Evolutionary conservation across 1,284 basidiomycete species (phyloP), one percentile per base, ranked within the genome.

Genomic region (Ustilago xerochloae): DNA sequence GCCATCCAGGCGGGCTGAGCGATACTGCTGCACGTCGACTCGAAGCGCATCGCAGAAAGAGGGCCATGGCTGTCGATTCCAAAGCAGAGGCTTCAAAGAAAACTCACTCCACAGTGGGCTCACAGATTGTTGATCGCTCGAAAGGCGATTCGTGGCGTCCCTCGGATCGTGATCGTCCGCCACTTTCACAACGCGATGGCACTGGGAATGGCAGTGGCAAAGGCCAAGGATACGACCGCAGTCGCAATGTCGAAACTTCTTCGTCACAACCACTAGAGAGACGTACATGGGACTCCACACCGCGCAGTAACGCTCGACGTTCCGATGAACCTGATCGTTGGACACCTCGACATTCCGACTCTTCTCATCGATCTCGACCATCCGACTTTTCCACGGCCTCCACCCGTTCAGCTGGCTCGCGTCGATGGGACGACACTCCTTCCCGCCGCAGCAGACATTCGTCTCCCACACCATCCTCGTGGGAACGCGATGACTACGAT

Each of bases 401-500:
- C 1, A 65, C 55, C 18, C 61, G 63, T n/a, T 63, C 69, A n/a
- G 53, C 66, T 20, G 59, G 48, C 9, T 61, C 63, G 20, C 68
- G 65, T 26, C 49, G 71, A 45, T 77, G 75, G 78, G 76, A 80
- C 32, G 65, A 70, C 6, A 77, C 76, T 1, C 74, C 69, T 16
- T 54, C 57, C 0, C 49, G 64, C 1, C 55, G 56, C n/a, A 41
- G n/a, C 10, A 57, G 49, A 13, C 60, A 43, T n/a, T 32, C 64
- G 3, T 35, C 38, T 6, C 20, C 36, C 3, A 87, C 87, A 0
- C 32, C 68, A n/a, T n/a, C n/a, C n/a, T n/a, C n/a, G n/a, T n/a
- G n/a, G n/a, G n/a, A n/a, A n/a, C n/a, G n/a, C n/a, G n/a, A n/a
- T n/a, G n/a, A n/a, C 4, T 55, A 59, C 10, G 77, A 70, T 5